Conservation (phyloP, 768 basidiomycete genomes). For the Galerina marginata region DNA sequence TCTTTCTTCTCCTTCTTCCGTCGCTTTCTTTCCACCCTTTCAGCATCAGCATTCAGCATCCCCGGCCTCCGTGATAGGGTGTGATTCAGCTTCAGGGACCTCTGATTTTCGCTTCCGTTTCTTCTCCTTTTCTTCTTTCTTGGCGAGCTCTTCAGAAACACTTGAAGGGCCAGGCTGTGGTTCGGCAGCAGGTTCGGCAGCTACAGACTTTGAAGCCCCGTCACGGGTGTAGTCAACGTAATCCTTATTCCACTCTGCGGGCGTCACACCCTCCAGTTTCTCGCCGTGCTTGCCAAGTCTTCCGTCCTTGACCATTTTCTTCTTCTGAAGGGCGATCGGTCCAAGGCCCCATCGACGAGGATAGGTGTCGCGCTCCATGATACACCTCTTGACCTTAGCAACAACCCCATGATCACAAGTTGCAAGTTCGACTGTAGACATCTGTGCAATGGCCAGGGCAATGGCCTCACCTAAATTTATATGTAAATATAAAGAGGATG, state of each 20-base stretch:
- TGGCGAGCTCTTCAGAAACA: conserved; percentile 23
- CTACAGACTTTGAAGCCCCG: conserved; percentile 28
- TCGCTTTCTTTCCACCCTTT: conserved; percentile 61
- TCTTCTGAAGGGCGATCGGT: conserved; percentile 96
- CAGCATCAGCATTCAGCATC: conserved; percentile 41
- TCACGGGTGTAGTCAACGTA: conserved; percentile 93
- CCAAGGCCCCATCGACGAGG: conserved; percentile 98
- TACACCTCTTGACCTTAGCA: conserved; percentile 98
- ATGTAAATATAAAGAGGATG: not conserved
- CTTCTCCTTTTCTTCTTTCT: conserved; percentile 66
- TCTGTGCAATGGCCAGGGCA: conserved; percentile 92
- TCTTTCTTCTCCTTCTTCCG: conserved; percentile 70
- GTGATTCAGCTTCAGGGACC: conserved; percentile 42
- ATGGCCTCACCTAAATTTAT: conserved; percentile 78
- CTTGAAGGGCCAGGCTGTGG: conserved; percentile 28
- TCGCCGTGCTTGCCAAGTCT: conserved; percentile 96
- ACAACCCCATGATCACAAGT: conserved; percentile 99
- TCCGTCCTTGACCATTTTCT: conserved; percentile 98
- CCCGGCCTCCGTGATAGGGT: conserved; percentile 44
- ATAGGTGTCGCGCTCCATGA: conserved; percentile 99
- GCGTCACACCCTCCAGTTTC: conserved; percentile 85
- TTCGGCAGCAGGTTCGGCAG: conserved; percentile 40
- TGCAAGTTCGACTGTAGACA: conserved; percentile 98
- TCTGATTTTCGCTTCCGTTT: conserved; percentile 87
- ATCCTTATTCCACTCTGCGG: conserved; percentile 87